Evolutionary conservation across 2,329 filamentous ascomycete genomes (phyloP).

Genomic region (Myriosclerotinia scirpicola): DNA sequence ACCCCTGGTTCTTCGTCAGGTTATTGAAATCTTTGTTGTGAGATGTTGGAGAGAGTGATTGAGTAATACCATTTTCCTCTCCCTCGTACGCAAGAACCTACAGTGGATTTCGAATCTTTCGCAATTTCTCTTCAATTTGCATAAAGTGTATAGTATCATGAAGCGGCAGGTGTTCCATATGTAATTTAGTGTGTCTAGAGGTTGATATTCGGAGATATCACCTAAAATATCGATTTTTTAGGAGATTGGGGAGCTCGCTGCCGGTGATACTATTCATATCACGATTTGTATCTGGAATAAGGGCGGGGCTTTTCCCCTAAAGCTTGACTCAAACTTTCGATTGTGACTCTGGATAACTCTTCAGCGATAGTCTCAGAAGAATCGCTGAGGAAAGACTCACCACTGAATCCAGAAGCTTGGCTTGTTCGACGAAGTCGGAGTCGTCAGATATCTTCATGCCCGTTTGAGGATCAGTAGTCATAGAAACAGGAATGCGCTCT

Average conservation of each 20-base stretch:
- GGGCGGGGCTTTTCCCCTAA: not conserved
- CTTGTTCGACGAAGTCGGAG: slow-evolving; percentile 37
- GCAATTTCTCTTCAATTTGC: slow-evolving; percentile 39
- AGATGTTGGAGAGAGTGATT: too few species aligned
- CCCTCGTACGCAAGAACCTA: slow-evolving; percentile 40
- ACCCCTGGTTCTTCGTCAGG: too few species aligned
- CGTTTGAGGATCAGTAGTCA: slow-evolving; percentile 36
- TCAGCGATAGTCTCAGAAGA: not conserved
- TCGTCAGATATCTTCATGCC: slow-evolving; percentile 37
- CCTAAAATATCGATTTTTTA: slow-evolving; percentile 37
- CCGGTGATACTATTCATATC: not conserved
- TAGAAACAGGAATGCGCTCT: slow-evolving; percentile 43
- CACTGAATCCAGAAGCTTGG: slow-evolving; percentile 25
- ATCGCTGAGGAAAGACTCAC: not conserved
- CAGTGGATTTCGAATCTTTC: slow-evolving; percentile 34
- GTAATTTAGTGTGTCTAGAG: slow-evolving; percentile 43
- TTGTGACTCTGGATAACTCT: not conserved
- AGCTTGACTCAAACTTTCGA: not conserved
- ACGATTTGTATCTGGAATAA: not conserved
- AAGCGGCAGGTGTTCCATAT: slow-evolving; percentile 35
- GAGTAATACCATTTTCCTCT: slow-evolving; percentile 24
- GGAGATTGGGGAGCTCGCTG: slow-evolving; percentile 31
- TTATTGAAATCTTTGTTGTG: too few species aligned
- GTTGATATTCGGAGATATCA: slow-evolving; percentile 39
- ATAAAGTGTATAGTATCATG: slow-evolving; percentile 36